Evolutionary conservation across 2,329 filamentous ascomycete species (phyloP), one percentile per base, ranked within the genome.

Genomic region (Cylindrodendrum hubeiense): DNA sequence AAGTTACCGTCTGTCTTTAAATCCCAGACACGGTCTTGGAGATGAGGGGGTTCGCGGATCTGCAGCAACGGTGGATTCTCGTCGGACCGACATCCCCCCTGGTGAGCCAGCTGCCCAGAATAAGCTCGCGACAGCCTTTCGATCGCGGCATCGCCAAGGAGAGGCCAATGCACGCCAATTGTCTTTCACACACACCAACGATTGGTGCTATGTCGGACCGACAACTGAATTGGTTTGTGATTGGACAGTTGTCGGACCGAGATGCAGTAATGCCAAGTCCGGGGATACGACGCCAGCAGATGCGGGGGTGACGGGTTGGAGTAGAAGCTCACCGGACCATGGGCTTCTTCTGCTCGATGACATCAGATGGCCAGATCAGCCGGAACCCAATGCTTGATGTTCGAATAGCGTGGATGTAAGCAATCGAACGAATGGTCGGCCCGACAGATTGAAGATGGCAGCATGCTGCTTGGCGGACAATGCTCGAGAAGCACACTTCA

Each of bases 231-330:
- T 9, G 9, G 30, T 9, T 3, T 1, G 0, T 37, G 47, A 63
- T 66, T 72, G 64, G 71, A n/a, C 0, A 0, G 49, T 53, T 0
- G 52, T 74, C 71, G 71, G 71, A 59, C 71, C 71, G 71, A 70
- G 21, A 34, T 0, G 6, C 0, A 0, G 0, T 3, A 21, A 37
- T 17, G 34, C 30, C 51, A 49, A 58, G 47, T 33, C 21, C 17
- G n/a, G 21, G 21, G 47, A 50, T 33, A 7, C 19, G 3, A 30
- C 17, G 46, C 26, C 44, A 46, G 13, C 44, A 19, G 28, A 50
- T 33, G 47, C 47, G 47, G 47, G 47, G 46, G 47, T 19, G 47
- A 33, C 21, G n/a, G 28, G 7, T 50, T 30, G n/a, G 28, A 19
- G 47, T 22, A 50, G 15, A 33, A 3, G 12, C 26, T 50, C n/a